Percentiles rank a stretch among this genome's conserved stretches.
Evolutionary conservation across 345 rosid species (phyloP).

Genomic region (Citrus medica): DNA sequence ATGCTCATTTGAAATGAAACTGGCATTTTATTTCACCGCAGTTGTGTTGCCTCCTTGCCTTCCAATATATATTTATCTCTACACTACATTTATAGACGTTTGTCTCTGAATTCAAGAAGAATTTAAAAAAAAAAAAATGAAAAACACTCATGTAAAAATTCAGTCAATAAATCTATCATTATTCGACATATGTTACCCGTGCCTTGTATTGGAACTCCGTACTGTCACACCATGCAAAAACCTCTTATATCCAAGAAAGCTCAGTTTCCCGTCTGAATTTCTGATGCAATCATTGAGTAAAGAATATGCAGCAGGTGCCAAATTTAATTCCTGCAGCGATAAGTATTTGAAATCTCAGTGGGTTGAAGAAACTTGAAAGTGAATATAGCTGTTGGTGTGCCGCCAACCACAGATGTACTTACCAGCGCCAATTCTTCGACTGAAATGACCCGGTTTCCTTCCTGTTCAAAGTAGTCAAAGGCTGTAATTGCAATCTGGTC

Average conservation of each 20-base stretch:
- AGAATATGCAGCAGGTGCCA: conserved; percentile 49
- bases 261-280: conserved; percentile 59
- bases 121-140: background rate
- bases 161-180: background rate
- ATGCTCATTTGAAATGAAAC: background rate
- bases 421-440: conserved; percentile 80
- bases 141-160: background rate
- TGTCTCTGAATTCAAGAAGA: background rate
- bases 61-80: background rate
- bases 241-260: conserved; percentile 66
- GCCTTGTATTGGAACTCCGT: conserved; percentile 54
- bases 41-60: background rate
- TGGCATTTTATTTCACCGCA: background rate
- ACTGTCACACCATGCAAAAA: conserved; percentile 77
- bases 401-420: conserved; percentile 6
- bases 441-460: conserved; percentile 79
- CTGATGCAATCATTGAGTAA: conserved; percentile 56
- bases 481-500: conserved; percentile 68
- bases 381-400: background rate
- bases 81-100: background rate
- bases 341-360: background rate
- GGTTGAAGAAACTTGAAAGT: background rate
- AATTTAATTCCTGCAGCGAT: conserved; percentile 53
- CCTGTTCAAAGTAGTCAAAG: conserved; percentile 75
- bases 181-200: conserved; percentile 24